Evolutionary conservation across 1,139 yeast species (phyloP), one percentile per base, ranked within the genome.

Genomic region (Geotrichum phurueaensis): DNA sequence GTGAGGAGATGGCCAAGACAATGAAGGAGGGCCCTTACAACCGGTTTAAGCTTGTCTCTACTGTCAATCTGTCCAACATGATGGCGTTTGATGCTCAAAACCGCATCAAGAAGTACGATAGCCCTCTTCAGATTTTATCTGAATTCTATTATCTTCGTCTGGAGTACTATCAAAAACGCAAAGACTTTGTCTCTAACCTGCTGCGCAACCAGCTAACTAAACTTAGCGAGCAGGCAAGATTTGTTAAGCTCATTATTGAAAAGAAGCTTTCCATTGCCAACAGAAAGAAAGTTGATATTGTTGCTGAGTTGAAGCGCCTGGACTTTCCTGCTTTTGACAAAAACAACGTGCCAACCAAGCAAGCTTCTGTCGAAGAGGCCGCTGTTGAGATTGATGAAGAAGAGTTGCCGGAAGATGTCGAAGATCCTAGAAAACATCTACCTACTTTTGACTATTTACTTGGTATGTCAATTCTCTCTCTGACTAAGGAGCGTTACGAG

Each of bases 1-100:
- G 80, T 58, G 94, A 85, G 58, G 97, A 94, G 71, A 92, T 95
- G 98, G 81, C 78, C 47, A 89, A 89, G 67, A 82, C 96, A 0
- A 78, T 81, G 63, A 78, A 79, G 59, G 81, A 86, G 33, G 99
- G 99, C 0, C 79, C 90, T 58, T 81, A 88, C 66, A 96, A 89
- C 70, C 81, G 92, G 70, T 95, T 95, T 77, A 91, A 88, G 72
- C 79, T 95, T 60, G 78, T 84, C 13, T 79, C 91, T 0, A 78
- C 87, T 12, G 77, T 94, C 52, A 86, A 83, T 72, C 78, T 89
- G 66, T 82, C 85, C 58, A 95, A 95, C 72, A 91, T 95, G 97
- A 97, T 94, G 62, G 96, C 97, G 0, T 95, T 95, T 75, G 98
- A 94, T 75, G 84, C 96, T n/a, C 81, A 82, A 63, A 96, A 97